Evolutionary conservation across 106 monocot genomes (phyloP).

Genomic region (Hemerocallis citrina): DNA sequence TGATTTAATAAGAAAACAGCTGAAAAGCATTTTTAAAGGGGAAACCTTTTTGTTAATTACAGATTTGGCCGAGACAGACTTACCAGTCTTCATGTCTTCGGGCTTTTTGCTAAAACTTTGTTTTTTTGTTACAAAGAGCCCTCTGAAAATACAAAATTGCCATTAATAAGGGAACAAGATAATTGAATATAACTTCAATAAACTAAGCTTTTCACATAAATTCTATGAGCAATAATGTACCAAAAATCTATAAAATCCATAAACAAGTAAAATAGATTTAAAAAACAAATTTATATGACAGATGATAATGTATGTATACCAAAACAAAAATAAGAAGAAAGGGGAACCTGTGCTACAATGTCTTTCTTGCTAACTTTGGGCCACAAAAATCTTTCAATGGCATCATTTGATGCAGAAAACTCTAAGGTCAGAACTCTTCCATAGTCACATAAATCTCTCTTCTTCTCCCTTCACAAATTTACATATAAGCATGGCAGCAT

Average conservation of each 20-base stretch:
- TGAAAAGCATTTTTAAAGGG: no score
- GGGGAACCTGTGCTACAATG: neutral
- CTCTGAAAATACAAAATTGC: neutral
- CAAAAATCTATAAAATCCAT: no score
- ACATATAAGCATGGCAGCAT: conserved; percentile 20
- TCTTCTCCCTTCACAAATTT: conserved; percentile 10
- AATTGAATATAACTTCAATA: neutral
- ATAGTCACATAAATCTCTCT: conserved; percentile 4
- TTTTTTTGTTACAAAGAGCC: neutral
- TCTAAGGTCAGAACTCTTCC: conserved; percentile 9
- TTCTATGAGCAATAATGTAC: no score
- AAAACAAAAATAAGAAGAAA: neutral
- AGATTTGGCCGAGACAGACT: no score
- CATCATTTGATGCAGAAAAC: conserved; percentile 18
- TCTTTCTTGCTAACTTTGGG: conserved; percentile 1
- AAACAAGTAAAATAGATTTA: no score
- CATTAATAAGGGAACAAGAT: neutral
- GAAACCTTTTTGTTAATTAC: no score
- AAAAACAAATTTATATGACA: neutral
- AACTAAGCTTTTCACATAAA: no score
- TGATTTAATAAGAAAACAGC: no score
- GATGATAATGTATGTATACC: no score
- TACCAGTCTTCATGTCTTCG: no score
- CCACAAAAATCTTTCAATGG: conserved; percentile 24
- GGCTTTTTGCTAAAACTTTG: neutral